These are phyloP conservation scores for Ogataea allantospora DNA, from an alignment of 805 yeast species.

Conservation along the genomic window DNA sequence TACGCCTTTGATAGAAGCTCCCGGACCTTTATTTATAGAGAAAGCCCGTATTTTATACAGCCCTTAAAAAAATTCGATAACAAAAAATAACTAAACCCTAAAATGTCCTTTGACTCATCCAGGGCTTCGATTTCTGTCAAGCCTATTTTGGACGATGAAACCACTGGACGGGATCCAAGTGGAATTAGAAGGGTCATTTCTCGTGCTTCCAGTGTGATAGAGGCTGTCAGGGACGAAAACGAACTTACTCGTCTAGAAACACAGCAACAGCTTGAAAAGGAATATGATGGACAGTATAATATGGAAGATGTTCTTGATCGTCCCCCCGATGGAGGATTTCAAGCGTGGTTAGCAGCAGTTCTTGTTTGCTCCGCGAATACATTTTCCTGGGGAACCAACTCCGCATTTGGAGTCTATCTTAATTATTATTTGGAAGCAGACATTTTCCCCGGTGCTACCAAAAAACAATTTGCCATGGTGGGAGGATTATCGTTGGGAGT, in stretches of 20 bases:
- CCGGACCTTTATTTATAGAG: background rate
- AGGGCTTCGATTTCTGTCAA: background rate
- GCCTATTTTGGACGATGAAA: background rate
- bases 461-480: conserved; percentile 52
- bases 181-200: conserved; percentile 13
- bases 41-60: background rate
- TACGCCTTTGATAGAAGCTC: background rate
- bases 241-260: conserved; percentile 22
- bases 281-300: conserved; percentile 35
- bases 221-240: conserved; percentile 33
- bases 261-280: conserved; percentile 2
- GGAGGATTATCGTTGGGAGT: conserved; percentile 54
- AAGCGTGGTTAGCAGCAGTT: conserved; percentile 49
- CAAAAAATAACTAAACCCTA: background rate
- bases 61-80: no score
- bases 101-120: background rate
- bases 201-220: conserved; percentile 26
- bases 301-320: conserved; percentile 25
- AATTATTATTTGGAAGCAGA: conserved; percentile 42
- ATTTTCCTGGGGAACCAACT: conserved; percentile 55
- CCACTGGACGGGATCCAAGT: background rate
- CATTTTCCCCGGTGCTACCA: conserved; percentile 48
- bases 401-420: conserved; percentile 54
- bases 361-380: conserved; percentile 34
- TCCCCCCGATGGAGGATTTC: conserved; percentile 45